A percentile compares a stretch with the other conserved stretches of the same genome.
Conservation (phyloP, 2,329 filamentous ascomycete species). For the Pseudogymnoascus destructans region DNA sequence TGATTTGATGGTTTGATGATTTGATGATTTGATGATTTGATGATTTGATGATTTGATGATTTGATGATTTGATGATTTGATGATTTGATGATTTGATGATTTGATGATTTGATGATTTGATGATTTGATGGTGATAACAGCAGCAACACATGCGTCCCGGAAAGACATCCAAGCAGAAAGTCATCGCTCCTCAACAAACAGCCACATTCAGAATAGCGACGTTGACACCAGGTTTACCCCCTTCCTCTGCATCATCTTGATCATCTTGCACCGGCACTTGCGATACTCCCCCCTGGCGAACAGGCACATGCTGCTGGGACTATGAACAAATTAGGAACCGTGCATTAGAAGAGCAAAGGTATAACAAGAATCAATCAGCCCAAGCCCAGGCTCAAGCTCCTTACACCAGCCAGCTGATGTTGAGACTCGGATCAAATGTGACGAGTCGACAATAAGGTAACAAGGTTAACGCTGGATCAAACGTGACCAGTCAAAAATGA, state of each 20-base stretch:
- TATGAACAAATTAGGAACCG: not conserved
- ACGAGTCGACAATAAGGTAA: not conserved
- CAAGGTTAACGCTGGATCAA: not conserved
- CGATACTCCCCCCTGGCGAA: not conserved
- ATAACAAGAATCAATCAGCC: not conserved
- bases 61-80: no score
- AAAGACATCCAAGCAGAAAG: no score
- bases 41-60: no score
- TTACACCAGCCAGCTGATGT: not conserved
- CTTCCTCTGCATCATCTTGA: not conserved
- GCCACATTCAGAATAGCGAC: not conserved
- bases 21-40: no score
- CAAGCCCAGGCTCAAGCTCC: not conserved
- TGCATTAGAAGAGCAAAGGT: not conserved
- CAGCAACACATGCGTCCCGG: no score
- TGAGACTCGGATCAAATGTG: not conserved
- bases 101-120: no score
- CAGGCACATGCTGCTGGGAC: not conserved
- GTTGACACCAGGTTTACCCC: not conserved
- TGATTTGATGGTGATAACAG: no score
- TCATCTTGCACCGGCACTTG: not conserved
- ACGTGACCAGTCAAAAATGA: not conserved
- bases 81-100: no score
- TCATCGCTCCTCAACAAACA: not conserved
- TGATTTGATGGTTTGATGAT: no score